Conservation (phyloP, 768 basidiomycete species). For the Mycena haematopus region DNA sequence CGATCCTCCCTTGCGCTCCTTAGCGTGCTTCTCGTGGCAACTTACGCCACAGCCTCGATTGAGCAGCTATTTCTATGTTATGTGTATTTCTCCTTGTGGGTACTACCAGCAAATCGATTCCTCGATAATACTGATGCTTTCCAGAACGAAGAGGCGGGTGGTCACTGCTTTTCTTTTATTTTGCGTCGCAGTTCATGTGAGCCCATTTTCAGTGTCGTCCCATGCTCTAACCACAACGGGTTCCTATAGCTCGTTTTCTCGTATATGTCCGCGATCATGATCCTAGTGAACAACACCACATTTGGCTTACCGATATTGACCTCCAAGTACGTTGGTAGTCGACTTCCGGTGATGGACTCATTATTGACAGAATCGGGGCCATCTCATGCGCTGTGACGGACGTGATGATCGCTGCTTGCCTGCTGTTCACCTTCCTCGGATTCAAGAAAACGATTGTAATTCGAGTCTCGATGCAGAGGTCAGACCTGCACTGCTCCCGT, state of each 20-base stretch:
- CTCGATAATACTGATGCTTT: not conserved
- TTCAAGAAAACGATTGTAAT: not conserved
- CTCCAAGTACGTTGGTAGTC: constrained; percentile 6
- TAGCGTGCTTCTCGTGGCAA: constrained; percentile 2
- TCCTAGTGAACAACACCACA: not conserved
- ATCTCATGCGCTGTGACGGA: constrained; percentile 20
- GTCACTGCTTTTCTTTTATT: not conserved
- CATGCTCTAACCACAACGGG: not conserved
- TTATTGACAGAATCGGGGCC: constrained; percentile 10
- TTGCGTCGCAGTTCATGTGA: constrained; percentile 10
- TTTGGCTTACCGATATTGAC: not conserved
- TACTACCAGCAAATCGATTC: not conserved
- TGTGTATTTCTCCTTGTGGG: constrained; percentile 21
- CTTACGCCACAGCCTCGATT: constrained; percentile 16
- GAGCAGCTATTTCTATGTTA: constrained; percentile 20
- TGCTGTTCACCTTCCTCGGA: not conserved
- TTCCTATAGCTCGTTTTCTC: not conserved
- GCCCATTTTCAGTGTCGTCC: not conserved
- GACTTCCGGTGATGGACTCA: not conserved
- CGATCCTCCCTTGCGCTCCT: not conserved
- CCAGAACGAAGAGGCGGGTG: constrained; percentile 7
- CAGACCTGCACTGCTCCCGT: not conserved
- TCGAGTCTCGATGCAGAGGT: not conserved
- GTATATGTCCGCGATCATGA: not conserved
- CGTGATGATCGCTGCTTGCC: constrained; percentile 5